Evolutionary conservation across 2,329 filamentous ascomycete genomes (phyloP).

Genomic region (Lachnellula arida): DNA sequence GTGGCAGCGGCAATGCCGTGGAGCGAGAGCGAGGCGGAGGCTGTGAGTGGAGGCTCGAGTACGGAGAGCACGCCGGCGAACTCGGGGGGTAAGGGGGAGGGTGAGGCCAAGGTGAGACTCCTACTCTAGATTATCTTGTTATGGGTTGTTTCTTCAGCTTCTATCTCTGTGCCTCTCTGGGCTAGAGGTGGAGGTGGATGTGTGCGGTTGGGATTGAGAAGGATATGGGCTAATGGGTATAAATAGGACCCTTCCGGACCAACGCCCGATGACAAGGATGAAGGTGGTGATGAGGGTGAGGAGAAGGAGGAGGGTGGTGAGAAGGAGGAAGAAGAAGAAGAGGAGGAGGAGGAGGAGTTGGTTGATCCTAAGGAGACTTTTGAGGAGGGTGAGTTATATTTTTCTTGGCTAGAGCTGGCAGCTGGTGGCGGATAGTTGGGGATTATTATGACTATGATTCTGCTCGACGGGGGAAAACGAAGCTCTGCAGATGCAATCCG

Average conservation of each 20-base stretch:
- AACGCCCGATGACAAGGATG: constrained; percentile 24
- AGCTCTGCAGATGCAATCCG: neutral
- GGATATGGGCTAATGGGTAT: neutral
- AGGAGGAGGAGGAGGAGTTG: constrained; percentile 69
- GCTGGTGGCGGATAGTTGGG: neutral
- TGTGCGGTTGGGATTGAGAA: neutral
- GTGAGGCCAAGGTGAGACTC: constrained; percentile 34
- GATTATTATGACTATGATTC: too few species aligned
- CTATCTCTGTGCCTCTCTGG: neutral
- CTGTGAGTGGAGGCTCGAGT: constrained; percentile 25
- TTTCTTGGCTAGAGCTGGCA: neutral
- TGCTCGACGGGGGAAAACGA: neutral
- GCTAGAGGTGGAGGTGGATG: neutral
- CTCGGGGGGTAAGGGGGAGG: constrained; percentile 44
- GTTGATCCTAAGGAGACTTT: constrained; percentile 83
- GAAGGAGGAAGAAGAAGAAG: constrained; percentile 46
- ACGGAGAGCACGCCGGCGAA: constrained; percentile 34
- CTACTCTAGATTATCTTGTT: neutral
- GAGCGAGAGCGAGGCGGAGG: constrained; percentile 61
- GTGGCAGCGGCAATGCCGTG: constrained; percentile 62
- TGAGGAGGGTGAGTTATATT: constrained; percentile 74
- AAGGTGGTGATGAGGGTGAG: constrained; percentile 35
- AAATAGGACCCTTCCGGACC: constrained; percentile 10
- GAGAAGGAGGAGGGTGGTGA: constrained; percentile 39
- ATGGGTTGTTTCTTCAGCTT: neutral